phyloP scores from a whole-genome alignment of 2,329 filamentous ascomycete genomes.

The Colletotrichum horii region DNA sequence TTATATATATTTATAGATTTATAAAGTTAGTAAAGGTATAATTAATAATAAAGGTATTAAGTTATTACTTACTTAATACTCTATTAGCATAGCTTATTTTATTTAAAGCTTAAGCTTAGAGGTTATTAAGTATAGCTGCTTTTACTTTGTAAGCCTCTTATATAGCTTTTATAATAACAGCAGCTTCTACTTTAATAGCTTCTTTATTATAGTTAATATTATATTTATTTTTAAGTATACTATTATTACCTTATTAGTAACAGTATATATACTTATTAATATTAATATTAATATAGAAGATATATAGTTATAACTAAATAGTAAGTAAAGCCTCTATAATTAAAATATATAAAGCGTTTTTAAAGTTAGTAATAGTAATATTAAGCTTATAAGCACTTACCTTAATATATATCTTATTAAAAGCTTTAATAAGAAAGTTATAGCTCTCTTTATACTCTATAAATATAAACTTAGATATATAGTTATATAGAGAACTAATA shows the following conservation, averaged over 20 bases:
- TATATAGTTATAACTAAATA: not conserved
- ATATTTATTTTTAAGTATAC: not conserved
- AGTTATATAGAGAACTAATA: not conserved
- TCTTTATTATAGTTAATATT: not conserved
- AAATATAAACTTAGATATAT: not conserved
- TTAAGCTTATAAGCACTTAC: not conserved
- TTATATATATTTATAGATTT: not conserved
- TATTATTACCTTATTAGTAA: not conserved
- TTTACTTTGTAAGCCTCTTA: not conserved
- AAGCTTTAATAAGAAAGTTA: not conserved
- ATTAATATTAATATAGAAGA: not conserved
- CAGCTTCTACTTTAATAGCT: not conserved
- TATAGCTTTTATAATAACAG: not conserved
- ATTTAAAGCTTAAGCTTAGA: not conserved
- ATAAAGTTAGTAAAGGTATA: not conserved
- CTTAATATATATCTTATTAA: not conserved
- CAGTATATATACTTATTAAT: not conserved
- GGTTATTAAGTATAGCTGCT: not conserved
- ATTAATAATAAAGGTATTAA: not conserved
- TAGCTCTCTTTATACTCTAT: not conserved
- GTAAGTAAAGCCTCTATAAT: not conserved
- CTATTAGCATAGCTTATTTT: not conserved
- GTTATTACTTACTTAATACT: not conserved
- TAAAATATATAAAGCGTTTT: not conserved
- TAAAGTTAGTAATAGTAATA: not conserved